Evolutionary conservation across 176 grass and related monocot genomes (phyloP).

Genomic region (Zoysia pacifica): DNA sequence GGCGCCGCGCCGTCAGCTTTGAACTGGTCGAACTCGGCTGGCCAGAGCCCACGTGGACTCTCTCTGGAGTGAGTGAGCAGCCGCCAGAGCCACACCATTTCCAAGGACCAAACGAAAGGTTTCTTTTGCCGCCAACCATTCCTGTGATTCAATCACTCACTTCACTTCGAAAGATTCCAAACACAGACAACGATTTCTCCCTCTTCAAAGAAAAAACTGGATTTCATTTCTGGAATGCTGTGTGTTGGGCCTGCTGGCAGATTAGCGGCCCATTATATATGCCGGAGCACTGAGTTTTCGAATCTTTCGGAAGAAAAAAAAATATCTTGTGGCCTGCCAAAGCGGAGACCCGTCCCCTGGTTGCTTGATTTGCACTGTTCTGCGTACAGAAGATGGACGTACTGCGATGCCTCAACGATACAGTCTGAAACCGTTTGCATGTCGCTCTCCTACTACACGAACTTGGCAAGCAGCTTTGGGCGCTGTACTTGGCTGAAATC

Average conservation of each 20-base stretch:
- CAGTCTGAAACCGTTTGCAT: neutral
- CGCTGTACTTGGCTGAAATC: slow-evolving; percentile 40
- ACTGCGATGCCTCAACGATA: no score
- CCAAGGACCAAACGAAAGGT: neutral
- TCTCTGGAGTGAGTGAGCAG: neutral
- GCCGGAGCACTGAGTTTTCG: no score
- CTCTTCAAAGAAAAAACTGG: no score
- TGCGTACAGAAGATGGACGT: no score
- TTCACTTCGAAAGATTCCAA: neutral
- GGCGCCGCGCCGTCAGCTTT: neutral
- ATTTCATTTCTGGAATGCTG: no score
- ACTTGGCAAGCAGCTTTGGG: neutral
- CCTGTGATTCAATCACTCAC: no score
- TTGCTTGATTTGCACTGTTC: no score
- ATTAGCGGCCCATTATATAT: no score
- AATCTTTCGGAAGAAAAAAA: no score
- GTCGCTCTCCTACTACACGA: slow-evolving; percentile 41
- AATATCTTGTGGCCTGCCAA: no score
- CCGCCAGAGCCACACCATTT: slow-evolving; percentile 37
- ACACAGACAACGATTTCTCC: neutral
- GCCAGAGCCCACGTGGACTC: neutral
- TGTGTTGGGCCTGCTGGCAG: no score
- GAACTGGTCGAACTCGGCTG: slow-evolving; percentile 38
- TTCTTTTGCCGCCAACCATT: neutral
- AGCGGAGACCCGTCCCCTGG: no score